Conservation (phyloP, 179 eudicot genomes). For the Silene vulgaris region DNA sequence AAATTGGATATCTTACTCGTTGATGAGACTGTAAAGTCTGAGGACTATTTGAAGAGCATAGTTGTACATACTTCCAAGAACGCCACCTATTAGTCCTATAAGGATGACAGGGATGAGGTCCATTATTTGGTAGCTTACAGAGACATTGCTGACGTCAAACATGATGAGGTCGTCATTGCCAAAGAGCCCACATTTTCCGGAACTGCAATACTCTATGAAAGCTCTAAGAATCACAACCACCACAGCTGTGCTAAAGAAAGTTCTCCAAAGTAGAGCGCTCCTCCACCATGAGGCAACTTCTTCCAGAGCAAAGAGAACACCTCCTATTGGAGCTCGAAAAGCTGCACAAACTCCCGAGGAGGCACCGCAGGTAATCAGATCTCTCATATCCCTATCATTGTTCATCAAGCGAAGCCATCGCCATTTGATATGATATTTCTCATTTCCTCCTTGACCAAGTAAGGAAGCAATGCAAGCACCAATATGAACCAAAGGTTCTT, state of each 20-base stretch:
- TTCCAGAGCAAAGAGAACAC: constrained; percentile 84
- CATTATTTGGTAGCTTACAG: constrained; percentile 56
- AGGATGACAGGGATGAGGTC: constrained; percentile 61
- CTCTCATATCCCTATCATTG: constrained; percentile 79
- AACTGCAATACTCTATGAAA: constrained; percentile 63
- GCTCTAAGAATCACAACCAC: constrained; percentile 83
- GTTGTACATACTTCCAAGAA: constrained; percentile 83
- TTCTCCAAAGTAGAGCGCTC: constrained; percentile 89
- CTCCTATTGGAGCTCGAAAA: constrained; percentile 79
- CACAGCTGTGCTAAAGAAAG: constrained; percentile 86
- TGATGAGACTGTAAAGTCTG: constrained; percentile 74
- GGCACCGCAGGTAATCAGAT: constrained; percentile 80
- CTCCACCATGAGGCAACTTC: constrained; percentile 99
- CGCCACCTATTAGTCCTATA: constrained; percentile 75
- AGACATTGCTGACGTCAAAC: constrained; percentile 76
- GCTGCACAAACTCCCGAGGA: constrained; percentile 92
- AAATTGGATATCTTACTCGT: constrained; percentile 46
- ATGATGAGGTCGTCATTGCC: constrained; percentile 77
- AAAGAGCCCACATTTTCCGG: constrained; percentile 74
- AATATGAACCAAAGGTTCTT: constrained; percentile 86
- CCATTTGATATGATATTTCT: constrained; percentile 73
- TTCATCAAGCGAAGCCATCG: constrained; percentile 79
- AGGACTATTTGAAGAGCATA: constrained; percentile 70
- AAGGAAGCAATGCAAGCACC: constrained; percentile 87
- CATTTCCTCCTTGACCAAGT: constrained; percentile 79